phyloP scores from a whole-genome alignment of 768 basidiomycete genomes.

The Sporobolomyces roseus region DNA sequence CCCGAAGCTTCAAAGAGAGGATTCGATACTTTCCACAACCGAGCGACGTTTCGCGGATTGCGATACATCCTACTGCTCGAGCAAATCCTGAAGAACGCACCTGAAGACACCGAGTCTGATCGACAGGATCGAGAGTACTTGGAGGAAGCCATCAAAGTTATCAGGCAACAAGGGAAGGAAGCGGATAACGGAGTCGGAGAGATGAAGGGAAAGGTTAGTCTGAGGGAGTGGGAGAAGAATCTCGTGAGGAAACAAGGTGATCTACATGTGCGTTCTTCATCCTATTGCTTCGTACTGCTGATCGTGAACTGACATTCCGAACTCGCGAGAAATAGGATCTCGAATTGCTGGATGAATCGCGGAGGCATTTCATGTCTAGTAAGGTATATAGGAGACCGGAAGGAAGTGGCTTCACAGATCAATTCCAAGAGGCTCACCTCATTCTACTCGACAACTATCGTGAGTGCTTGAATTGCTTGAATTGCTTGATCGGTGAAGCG shows the following conservation, averaged over 20 bases:
- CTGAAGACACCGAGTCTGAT: constrained; percentile 68
- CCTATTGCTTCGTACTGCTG: too few species aligned
- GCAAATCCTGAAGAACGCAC: constrained; percentile 70
- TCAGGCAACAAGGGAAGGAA: constrained; percentile 56
- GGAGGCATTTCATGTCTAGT: constrained; percentile 77
- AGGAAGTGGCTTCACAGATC: constrained; percentile 67
- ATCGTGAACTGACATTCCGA: too few species aligned
- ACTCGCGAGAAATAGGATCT: constrained; percentile 59
- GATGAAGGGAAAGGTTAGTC: constrained; percentile 80
- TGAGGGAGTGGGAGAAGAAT: constrained; percentile 79
- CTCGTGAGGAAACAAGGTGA: constrained; percentile 76
- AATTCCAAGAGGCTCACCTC: constrained; percentile 81
- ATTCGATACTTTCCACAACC: constrained; percentile 88
- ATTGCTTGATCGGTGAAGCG: not conserved
- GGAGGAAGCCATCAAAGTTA: constrained; percentile 78
- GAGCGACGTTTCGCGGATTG: constrained; percentile 81
- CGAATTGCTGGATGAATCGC: constrained; percentile 76
- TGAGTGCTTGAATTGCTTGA: not conserved
- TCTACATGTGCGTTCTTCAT: constrained; percentile 56
- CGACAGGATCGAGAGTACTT: constrained; percentile 58
- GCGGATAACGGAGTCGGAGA: constrained; percentile 71
- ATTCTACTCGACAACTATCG: constrained; percentile 89
- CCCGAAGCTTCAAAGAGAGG: constrained; percentile 58
- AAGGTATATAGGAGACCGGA: constrained; percentile 83
- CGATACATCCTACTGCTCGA: constrained; percentile 84